Evolutionary conservation across 2,329 filamentous ascomycete species (phyloP).

Genomic region (Beauveria bassiana): DNA sequence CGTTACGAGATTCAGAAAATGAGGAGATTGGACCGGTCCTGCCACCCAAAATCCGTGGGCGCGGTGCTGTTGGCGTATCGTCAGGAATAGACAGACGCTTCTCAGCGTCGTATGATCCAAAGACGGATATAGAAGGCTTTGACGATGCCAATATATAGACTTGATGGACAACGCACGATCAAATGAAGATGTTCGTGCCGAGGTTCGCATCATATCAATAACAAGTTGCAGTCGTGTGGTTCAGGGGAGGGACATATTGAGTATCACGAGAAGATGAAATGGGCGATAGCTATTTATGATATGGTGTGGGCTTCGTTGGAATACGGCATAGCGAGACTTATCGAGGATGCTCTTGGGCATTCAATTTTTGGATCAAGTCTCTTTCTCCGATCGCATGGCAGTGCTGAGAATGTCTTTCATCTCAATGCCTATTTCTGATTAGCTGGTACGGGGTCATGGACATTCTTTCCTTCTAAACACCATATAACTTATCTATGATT

Average conservation of each 20-base stretch:
- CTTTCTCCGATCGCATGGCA: too few relatives aligned
- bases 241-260: background rate
- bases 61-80: slow-evolving; percentile 54
- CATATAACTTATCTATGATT: background rate
- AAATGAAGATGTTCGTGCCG: background rate
- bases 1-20: slow-evolving; percentile 62
- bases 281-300: background rate
- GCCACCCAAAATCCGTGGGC: slow-evolving; percentile 52
- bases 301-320: background rate
- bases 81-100: slow-evolving; percentile 78
- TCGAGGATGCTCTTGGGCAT: background rate
- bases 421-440: too few relatives aligned
- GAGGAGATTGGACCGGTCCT: slow-evolving; percentile 70
- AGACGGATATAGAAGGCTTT: slow-evolving; percentile 46
- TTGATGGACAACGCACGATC: background rate
- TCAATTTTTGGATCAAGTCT: too few relatives aligned
- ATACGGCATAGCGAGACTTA: background rate
- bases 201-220: too few relatives aligned
- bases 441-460: too few relatives aligned
- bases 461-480: background rate
- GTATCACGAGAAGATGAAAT: background rate
- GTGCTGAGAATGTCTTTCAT: too few relatives aligned
- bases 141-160: slow-evolving; percentile 24
- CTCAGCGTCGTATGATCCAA: slow-evolving; percentile 54
- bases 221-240: background rate